phyloP scores from a whole-genome alignment of 129 eudicot species.

The Pseudognaphalium luteoalbum region DNA sequence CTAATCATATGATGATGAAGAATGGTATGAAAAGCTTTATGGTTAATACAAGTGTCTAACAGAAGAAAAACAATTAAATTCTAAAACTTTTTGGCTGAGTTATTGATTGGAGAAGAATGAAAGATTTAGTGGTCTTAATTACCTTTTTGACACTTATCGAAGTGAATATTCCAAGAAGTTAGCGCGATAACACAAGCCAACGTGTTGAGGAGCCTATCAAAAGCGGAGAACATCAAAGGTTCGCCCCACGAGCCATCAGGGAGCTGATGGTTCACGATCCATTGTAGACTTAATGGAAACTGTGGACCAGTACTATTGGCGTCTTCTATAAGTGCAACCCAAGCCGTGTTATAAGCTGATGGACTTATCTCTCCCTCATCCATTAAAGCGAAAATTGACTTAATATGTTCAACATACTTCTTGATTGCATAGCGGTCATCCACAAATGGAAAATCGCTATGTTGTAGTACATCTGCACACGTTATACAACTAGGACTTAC shows the following conservation, averaged over 20 bases:
- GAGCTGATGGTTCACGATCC: neutral
- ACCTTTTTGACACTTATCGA: neutral
- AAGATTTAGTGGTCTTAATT: neutral
- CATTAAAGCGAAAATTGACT: neutral
- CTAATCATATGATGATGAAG: neutral
- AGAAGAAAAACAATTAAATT: too few relatives aligned
- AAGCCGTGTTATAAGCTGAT: neutral
- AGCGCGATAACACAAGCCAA: neutral
- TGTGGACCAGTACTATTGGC: neutral
- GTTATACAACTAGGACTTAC: neutral
- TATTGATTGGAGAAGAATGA: too few relatives aligned
- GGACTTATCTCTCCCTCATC: neutral
- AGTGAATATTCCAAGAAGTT: neutral
- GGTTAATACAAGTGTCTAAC: too few relatives aligned
- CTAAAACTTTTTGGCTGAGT: too few relatives aligned
- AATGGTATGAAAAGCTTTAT: neutral
- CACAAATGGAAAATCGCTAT: neutral
- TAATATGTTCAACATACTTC: neutral
- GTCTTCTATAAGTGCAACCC: neutral
- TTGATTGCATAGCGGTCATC: neutral
- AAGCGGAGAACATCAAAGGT: neutral
- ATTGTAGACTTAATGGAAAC: constrained; percentile 2
- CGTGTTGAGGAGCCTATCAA: constrained; percentile 1
- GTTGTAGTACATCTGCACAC: neutral
- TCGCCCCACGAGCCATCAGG: constrained; percentile 1